Percentiles rank a stretch among this genome's conserved stretches.
phyloP scores from a whole-genome alignment of 768 basidiomycete species.

The Rhizopogon roseolus region DNA sequence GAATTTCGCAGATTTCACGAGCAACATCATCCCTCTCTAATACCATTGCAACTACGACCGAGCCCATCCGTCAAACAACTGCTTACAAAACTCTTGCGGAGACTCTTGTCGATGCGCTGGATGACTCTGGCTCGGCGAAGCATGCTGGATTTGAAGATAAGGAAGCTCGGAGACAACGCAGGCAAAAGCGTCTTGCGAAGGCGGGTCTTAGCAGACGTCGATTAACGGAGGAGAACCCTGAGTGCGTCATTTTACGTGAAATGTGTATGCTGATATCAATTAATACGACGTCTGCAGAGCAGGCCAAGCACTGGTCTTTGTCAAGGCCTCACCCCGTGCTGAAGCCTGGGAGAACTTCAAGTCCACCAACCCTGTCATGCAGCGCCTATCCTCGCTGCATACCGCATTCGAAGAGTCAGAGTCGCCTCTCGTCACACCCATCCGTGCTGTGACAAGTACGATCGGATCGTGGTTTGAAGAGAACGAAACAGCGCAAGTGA shows the following conservation, averaged over 20 bases:
- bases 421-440: conserved; percentile 75
- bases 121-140: conserved; percentile 89
- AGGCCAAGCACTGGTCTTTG: conserved; percentile 78
- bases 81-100: conserved; percentile 92
- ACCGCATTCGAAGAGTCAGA: conserved; percentile 89
- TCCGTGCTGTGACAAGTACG: conserved; percentile 80
- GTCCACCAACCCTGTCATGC: conserved; percentile 73
- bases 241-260: conserved; percentile 47
- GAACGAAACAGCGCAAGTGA: conserved; percentile 96
- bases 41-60: conserved; percentile 84
- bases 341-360: conserved; percentile 80
- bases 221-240: conserved; percentile 66
- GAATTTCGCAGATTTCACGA: conserved; percentile 59
- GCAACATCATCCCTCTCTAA: conserved; percentile 83
- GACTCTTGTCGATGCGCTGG: conserved; percentile 85
- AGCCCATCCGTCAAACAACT: conserved; percentile 93
- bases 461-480: conserved; percentile 94
- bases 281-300: conserved; percentile 49
- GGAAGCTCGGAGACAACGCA: conserved; percentile 76
- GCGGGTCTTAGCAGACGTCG: conserved; percentile 59
- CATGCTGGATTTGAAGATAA: conserved; percentile 97
- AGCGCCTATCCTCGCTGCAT: conserved; percentile 50
- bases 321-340: conserved; percentile 75
- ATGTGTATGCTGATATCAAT: conserved; percentile 1
- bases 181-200: conserved; percentile 79